These are phyloP conservation scores for Aureococcus anophagefferens DNA, from an alignment of 108 stramenopile genomes.

Conservation along the genomic window DNA sequence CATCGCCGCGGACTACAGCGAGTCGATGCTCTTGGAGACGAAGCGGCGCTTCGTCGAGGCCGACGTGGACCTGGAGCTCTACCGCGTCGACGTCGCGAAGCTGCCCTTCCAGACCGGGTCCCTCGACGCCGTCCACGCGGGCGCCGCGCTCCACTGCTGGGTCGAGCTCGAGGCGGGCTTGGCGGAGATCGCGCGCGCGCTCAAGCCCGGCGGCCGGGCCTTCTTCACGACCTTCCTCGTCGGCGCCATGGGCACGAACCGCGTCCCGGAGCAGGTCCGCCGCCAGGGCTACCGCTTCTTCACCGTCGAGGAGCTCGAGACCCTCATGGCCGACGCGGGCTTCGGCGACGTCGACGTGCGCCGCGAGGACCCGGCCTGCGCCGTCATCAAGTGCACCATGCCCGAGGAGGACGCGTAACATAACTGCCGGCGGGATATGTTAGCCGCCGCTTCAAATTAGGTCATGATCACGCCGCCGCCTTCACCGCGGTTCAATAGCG, in stretches of 20 bases:
- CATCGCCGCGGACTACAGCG: constrained; percentile 81
- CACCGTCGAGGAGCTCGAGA: constrained; percentile 6
- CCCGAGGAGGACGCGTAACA: too few relatives aligned
- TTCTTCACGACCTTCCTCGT: constrained; percentile 87
- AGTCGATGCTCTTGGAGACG: constrained; percentile 79
- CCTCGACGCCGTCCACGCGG: constrained; percentile 76
- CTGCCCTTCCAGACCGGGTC: constrained; percentile 64
- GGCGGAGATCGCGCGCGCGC: constrained; percentile 70
- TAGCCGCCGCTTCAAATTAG: too few relatives aligned
- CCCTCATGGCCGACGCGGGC: constrained; percentile 3
- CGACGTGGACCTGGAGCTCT: constrained; percentile 51
- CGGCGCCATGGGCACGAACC: constrained; percentile 45
- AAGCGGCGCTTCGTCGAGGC: constrained; percentile 29
- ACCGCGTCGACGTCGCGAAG: constrained; percentile 73
- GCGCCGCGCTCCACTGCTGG: constrained; percentile 97
- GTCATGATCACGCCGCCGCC: too few relatives aligned
- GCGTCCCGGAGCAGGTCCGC: neutral
- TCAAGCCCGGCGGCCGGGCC: constrained; percentile 80
- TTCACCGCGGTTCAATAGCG: too few relatives aligned
- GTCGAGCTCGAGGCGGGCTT: constrained; percentile 65
- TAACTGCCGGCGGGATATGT: too few relatives aligned
- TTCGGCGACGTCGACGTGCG: constrained; percentile 10
- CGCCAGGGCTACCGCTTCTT: constrained; percentile 8
- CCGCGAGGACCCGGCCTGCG: constrained; percentile 11
- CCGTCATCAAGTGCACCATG: constrained; percentile 3